Base-by-base conservation (phyloP, 2,329 filamentous ascomycete genomes). In the Pseudocercospora vitis region DNA sequence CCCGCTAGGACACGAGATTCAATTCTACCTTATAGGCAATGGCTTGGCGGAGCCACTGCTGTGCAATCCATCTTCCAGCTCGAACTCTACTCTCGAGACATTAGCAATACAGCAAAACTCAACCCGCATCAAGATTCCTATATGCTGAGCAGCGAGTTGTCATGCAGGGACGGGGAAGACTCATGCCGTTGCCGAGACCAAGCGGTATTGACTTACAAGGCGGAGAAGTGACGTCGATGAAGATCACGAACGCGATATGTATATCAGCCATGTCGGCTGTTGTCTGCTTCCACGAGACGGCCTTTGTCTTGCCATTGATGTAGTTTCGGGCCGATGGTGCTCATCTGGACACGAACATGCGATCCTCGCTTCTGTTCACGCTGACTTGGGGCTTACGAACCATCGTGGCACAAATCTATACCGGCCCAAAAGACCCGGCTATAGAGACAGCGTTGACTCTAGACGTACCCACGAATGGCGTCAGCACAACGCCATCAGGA, bases 401-500 rank as follows among this genome's bases (percentile, higher is more conserved):
- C 14, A 31, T 32, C 44, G 12, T 11, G 9, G 44, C 45, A 21
- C 51, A 53, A 32, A 40, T n/a, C n/a, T 53, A 40, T 24, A 19
- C 32, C 16, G 51, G 53, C 14, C 53, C 50, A 16, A 26, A 58
- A 46, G 62, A 64, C 40, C 48, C 56, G 31, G 55, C 60, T 8
- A 33, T 62, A 11, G 24, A 62, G 12, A 61, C 55, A 19, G 59
- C 58, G 33, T 40, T 63, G 33, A 57, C 57, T 4, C 49, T 59
- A 4, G 55, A 67, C 7, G 57, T 55, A 2, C 63, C 63, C 4
- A 48, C 52, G 19, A 66, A 61, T 50, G 65, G 63, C 18, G 56
- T 66, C 7, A 63, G 58, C 54, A 68, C 62, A 2, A 66, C 65
- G 2, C 59, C 65, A 29, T 61, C 62, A 3, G 68, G 68, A 16